These are phyloP conservation scores for Tricholoma flavovirens DNA, from an alignment of 768 basidiomycete genomes.

Conservation along the genomic window DNA sequence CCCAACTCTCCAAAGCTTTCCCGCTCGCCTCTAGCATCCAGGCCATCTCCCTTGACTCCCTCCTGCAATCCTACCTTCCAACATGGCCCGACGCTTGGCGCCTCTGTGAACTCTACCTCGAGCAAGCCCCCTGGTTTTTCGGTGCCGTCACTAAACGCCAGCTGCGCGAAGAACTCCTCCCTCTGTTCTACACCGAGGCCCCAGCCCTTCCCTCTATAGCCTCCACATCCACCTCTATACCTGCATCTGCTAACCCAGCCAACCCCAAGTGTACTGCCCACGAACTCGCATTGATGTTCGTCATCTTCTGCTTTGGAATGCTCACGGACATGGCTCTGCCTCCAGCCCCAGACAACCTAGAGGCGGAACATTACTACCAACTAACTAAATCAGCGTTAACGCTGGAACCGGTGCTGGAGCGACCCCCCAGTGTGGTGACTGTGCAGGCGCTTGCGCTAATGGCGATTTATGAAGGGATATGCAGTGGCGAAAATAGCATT, in stretches of 20 bases:
- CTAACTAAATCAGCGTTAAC: slow-evolving; percentile 61
- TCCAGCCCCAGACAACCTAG: slow-evolving; percentile 44
- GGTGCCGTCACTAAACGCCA: slow-evolving; percentile 62
- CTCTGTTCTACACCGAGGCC: slow-evolving; percentile 58
- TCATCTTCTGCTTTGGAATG: slow-evolving; percentile 59
- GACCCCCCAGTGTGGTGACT: slow-evolving; percentile 66
- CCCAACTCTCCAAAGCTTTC: slow-evolving; percentile 33
- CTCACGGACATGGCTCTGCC: slow-evolving; percentile 51
- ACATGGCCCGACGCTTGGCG: slow-evolving; percentile 51
- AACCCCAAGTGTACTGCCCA: slow-evolving; percentile 34
- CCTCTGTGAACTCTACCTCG: slow-evolving; percentile 64
- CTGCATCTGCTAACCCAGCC: not conserved
- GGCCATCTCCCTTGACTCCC: slow-evolving; percentile 37
- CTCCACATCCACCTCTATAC: not conserved
- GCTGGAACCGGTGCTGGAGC: slow-evolving; percentile 62
- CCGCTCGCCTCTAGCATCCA: slow-evolving; percentile 38
- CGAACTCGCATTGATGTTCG: slow-evolving; percentile 57
- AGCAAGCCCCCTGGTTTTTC: slow-evolving; percentile 79
- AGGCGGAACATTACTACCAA: slow-evolving; percentile 50
- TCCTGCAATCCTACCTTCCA: slow-evolving; percentile 50
- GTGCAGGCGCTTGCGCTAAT: slow-evolving; percentile 63
- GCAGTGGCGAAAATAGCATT: slow-evolving; percentile 63
- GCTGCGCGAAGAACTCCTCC: slow-evolving; percentile 59
- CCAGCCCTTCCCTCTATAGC: slow-evolving; percentile 4
- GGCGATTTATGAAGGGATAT: slow-evolving; percentile 66